Conservation (phyloP, 2,329 filamentous ascomycete species). For the Sarocladium kiliense region DNA sequence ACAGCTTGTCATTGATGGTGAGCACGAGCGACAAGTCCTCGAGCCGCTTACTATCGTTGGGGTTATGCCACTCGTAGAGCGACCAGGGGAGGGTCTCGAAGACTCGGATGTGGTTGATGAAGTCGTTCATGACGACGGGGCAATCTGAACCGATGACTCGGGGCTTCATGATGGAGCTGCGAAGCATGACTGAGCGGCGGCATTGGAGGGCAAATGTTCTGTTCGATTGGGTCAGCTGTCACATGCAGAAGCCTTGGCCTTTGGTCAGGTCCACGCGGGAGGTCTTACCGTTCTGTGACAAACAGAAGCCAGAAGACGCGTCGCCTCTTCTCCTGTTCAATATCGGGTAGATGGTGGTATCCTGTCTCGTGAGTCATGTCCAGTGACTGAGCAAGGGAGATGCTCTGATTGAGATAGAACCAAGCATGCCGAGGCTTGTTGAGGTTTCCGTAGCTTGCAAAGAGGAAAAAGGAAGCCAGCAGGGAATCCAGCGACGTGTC, state of each 20-base stretch:
- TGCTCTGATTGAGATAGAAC: constrained; percentile 28
- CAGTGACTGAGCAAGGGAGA: constrained; percentile 22
- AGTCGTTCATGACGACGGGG: constrained; percentile 27
- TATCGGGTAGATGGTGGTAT: constrained; percentile 16
- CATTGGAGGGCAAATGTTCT: constrained; percentile 27
- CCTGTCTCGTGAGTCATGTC: constrained; percentile 22
- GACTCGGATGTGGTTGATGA: constrained; percentile 25
- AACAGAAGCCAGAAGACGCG: constrained; percentile 29
- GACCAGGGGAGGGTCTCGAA: constrained; percentile 24
- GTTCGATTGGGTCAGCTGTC: neutral
- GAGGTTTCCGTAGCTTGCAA: constrained; percentile 24
- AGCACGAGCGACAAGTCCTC: constrained; percentile 19
- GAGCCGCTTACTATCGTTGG: constrained; percentile 15
- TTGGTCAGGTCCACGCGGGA: neutral
- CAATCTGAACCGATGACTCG: constrained; percentile 24
- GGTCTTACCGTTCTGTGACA: constrained; percentile 23
- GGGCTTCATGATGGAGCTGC: constrained; percentile 23
- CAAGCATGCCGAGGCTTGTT: constrained; percentile 22
- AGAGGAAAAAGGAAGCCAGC: constrained; percentile 24
- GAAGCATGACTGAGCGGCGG: constrained; percentile 23
- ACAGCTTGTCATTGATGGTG: constrained; percentile 21
- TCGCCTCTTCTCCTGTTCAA: constrained; percentile 22
- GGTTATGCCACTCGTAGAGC: constrained; percentile 24
- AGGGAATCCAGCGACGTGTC: constrained; percentile 22
- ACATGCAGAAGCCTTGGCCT: neutral